phyloP scores from a whole-genome alignment of 1,284 basidiomycete species.

The Moesziomyces globuligerus region DNA sequence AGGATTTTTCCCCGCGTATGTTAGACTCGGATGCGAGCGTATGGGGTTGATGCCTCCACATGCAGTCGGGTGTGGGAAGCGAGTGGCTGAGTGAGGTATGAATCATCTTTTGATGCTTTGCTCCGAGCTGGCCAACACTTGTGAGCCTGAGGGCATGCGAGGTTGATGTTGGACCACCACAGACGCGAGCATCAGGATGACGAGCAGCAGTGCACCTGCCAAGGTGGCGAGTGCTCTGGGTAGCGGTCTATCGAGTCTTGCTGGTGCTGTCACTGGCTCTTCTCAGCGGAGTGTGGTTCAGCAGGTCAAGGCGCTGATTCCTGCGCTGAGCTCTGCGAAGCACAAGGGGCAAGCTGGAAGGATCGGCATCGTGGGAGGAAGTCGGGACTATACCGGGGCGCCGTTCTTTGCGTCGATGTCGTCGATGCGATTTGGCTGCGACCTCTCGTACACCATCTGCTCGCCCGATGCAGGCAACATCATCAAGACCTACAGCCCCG shows the following conservation, averaged over 20 bases:
- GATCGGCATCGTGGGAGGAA: slow-evolving; percentile 92
- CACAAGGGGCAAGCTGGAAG: slow-evolving; percentile 98
- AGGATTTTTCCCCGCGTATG: too few species aligned
- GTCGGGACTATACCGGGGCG: slow-evolving; percentile 92
- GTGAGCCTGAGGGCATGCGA: too few species aligned
- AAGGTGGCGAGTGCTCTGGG: background rate
- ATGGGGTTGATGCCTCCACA: too few species aligned
- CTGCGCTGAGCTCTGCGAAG: slow-evolving; percentile 81
- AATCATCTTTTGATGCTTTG: too few species aligned
- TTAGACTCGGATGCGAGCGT: too few species aligned
- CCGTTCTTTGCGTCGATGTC: slow-evolving; percentile 76
- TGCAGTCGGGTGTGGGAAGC: too few species aligned
- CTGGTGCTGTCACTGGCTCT: slow-evolving; percentile 1
- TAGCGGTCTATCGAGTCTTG: background rate
- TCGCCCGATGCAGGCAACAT: slow-evolving; percentile 83
- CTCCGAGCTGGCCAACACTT: too few species aligned
- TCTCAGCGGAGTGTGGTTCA: slow-evolving; percentile 23
- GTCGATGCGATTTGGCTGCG: slow-evolving; percentile 74
- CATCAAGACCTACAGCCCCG: slow-evolving; percentile 93
- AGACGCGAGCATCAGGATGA: too few species aligned
- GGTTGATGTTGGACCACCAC: too few species aligned
- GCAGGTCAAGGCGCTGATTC: slow-evolving; percentile 78
- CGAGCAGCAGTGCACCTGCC: too few species aligned
- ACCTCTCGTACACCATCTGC: slow-evolving; percentile 96
- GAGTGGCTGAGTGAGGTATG: too few species aligned